phyloP scores from a whole-genome alignment of 2,329 filamentous ascomycete species.

The Metarhizium sp. region DNA sequence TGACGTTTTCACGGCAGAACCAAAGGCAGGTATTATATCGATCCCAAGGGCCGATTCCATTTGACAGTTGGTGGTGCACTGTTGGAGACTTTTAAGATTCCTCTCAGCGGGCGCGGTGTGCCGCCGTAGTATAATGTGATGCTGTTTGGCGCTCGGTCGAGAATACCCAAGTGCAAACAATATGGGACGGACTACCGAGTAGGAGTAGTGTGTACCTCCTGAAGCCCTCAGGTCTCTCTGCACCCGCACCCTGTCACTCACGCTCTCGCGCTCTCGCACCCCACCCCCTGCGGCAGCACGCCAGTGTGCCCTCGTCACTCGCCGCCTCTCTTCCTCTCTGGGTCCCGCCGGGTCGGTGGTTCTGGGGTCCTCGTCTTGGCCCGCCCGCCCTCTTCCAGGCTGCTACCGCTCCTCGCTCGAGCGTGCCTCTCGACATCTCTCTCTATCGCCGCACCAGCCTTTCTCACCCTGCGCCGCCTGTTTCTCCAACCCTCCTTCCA shows the following conservation, averaged over 20 bases:
- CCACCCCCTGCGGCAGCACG: neutral
- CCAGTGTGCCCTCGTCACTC: neutral
- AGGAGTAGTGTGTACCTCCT: too few relatives aligned
- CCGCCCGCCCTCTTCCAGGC: constrained; percentile 1
- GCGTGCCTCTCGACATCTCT: neutral
- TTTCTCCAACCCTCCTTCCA: constrained; percentile 4
- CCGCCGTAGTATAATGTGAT: too few relatives aligned
- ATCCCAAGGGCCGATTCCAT: too few relatives aligned
- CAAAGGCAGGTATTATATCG: too few relatives aligned
- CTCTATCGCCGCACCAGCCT: neutral
- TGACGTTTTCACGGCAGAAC: too few relatives aligned
- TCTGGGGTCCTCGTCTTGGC: constrained; percentile 6
- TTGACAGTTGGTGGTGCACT: too few relatives aligned
- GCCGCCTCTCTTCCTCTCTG: neutral
- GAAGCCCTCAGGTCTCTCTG: neutral
- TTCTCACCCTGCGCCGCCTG: constrained; percentile 6
- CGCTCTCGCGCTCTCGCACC: neutral
- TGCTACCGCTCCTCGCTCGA: constrained; percentile 1
- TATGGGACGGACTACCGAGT: too few relatives aligned
- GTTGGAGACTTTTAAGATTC: too few relatives aligned
- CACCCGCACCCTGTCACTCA: neutral
- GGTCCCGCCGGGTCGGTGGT: neutral
- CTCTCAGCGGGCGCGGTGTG: too few relatives aligned
- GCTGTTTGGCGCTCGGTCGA: too few relatives aligned
- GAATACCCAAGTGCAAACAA: neutral